phyloP scores from a whole-genome alignment of 108 stramenopile species.

The Craspedostauros australis region DNA sequence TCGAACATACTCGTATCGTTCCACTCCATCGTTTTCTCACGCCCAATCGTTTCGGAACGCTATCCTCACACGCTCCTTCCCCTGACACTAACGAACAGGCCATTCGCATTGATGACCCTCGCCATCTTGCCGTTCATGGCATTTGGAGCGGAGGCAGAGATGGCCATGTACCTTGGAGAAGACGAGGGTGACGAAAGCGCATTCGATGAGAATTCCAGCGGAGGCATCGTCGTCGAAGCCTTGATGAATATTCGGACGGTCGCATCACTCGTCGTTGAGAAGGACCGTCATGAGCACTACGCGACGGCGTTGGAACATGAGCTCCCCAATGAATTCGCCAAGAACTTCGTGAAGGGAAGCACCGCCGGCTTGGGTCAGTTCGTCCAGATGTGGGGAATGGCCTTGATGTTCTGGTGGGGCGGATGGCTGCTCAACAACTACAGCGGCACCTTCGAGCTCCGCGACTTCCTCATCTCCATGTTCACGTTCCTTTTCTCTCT shows the following conservation, averaged over 20 bases:
- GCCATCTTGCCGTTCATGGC: slow-evolving; percentile 52
- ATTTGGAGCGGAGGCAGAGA: slow-evolving; percentile 49
- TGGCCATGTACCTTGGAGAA: slow-evolving; percentile 46
- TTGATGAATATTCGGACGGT: slow-evolving; percentile 63
- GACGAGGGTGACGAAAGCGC: slow-evolving; percentile 23
- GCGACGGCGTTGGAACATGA: slow-evolving; percentile 20
- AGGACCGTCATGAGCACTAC: slow-evolving; percentile 19
- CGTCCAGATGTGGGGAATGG: slow-evolving; percentile 51
- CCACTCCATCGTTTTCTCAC: too few relatives aligned
- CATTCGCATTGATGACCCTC: slow-evolving; percentile 30
- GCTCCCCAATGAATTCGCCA: slow-evolving; percentile 16
- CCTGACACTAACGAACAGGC: too few relatives aligned
- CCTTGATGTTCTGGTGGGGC: slow-evolving; percentile 63
- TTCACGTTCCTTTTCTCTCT: slow-evolving; percentile 55
- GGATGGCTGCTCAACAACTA: slow-evolving; percentile 41
- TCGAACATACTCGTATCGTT: too few relatives aligned
- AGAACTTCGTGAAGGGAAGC: slow-evolving; percentile 26
- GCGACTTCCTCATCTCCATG: slow-evolving; percentile 56
- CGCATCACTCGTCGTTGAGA: slow-evolving; percentile 45
- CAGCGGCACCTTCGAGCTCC: slow-evolving; percentile 26
- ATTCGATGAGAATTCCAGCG: slow-evolving; percentile 31
- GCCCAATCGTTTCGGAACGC: not conserved
- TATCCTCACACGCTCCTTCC: too few relatives aligned
- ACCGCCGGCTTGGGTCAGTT: slow-evolving; percentile 30
- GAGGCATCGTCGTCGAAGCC: slow-evolving; percentile 51